Base-by-base conservation (phyloP, 768 basidiomycete species). In the Sarcomyxa edulis region DNA sequence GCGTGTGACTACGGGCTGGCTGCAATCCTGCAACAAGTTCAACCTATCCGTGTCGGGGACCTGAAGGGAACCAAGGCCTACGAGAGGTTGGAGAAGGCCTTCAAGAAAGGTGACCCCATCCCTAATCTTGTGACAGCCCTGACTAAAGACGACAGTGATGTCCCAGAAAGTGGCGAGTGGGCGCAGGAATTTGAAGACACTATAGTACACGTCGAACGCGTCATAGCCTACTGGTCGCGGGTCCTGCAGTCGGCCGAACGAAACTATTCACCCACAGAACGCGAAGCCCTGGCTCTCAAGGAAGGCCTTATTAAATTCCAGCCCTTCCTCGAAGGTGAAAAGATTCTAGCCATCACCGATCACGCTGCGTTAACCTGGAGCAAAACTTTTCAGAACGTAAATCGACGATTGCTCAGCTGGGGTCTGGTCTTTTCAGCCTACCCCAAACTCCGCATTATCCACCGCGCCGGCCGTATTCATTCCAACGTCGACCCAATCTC, bases 241-340 rank as follows among this genome's bases (percentile, higher is more conserved):
- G 46, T 51, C 2, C 34, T 60, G 6, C 47, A 53, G 29, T 27
- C 47, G 12, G 57, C 54, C 0, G 57, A 61, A 36, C 30, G 46
- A 2, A 58, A 56, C 19, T 64, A 63, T 30, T 54, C 56, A 4
- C 43, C 53, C 0, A 64, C 61, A 0, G 61, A 64, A 47, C 8
- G 51, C 9, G 58, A 64, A 43, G 62, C 59, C 0, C 35, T 60
- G 30, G 55, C 46, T 0, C 38, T 46, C 0, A 58, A 60, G 38
- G 58, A 61, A 35, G 52, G 45, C 0, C 39, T 64, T 10, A 46
- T 61, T 9, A 54, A 58, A 32, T 65, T 62, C 27, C 60, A 62
- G 39, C 53, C 60, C 2, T 60, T 53, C 43, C 50, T 64, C 9
- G 60, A 66, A 51, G 62, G 62, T 3, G 56, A 63, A 47, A 33